Percentiles rank a stretch among this genome's conserved stretches.
Evolutionary conservation across 164 flowering plant genomes (phyloP).

Genomic region (Vitis amurensis): DNA sequence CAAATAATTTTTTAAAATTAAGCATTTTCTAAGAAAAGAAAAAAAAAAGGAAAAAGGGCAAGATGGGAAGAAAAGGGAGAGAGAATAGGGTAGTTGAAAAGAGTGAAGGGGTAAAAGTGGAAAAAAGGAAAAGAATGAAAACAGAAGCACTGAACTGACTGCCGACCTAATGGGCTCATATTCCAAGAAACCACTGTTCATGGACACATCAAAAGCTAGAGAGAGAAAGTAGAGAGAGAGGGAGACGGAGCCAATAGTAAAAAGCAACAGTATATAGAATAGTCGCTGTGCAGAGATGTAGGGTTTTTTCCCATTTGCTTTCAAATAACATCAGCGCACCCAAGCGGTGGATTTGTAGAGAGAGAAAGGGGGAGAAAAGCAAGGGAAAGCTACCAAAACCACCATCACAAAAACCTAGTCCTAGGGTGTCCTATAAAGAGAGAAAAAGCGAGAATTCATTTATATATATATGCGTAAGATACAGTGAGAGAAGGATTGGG

Average conservation of each 20-base stretch:
- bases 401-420: too few species aligned
- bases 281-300: not conserved
- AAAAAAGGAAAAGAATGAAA: not conserved
- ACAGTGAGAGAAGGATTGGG: too few species aligned
- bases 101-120: slow-evolving; percentile 2
- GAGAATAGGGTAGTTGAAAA: not conserved
- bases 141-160: not conserved
- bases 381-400: not conserved
- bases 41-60: not conserved
- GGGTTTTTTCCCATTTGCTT: not conserved
- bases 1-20: too few species aligned
- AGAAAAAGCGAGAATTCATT: too few species aligned
- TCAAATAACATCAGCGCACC: too few species aligned
- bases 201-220: not conserved
- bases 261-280: too few species aligned
- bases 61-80: not conserved
- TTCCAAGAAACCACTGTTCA: not conserved
- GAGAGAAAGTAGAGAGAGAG: not conserved
- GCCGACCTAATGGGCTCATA: slow-evolving; percentile 2
- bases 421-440: too few species aligned
- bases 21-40: not conserved
- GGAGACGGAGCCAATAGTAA: not conserved
- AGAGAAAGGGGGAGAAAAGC: not conserved
- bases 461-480: too few species aligned
- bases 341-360: too few species aligned